Conservation (phyloP, 2,329 filamentous ascomycete genomes). For the Aureobasidium subglaciale region DNA sequence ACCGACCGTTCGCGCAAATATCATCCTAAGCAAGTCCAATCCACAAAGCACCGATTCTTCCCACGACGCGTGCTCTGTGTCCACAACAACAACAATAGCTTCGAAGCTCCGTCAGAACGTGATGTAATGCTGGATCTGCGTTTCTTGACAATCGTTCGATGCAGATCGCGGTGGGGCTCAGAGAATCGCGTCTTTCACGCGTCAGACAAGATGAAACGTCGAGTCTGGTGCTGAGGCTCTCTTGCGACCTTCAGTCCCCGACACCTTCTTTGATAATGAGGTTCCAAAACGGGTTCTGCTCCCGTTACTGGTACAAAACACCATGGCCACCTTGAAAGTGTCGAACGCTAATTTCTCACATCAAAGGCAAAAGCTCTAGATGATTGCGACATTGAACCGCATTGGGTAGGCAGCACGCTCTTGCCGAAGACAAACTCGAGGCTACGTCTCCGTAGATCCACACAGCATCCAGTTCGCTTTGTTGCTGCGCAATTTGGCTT, state of each 20-base stretch:
- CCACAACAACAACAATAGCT: neutral
- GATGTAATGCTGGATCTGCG: neutral
- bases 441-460: neutral
- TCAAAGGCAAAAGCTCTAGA: neutral
- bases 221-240: too few relatives aligned
- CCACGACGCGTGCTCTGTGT: neutral
- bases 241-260: too few relatives aligned
- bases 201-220: neutral
- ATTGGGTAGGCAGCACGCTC: neutral
- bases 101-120: neutral
- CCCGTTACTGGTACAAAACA: too few relatives aligned
- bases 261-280: too few relatives aligned
- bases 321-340: too few relatives aligned
- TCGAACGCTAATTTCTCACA: too few relatives aligned
- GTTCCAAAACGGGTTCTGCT: too few relatives aligned
- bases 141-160: neutral
- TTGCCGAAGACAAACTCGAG: neutral
- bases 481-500: neutral
- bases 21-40: too few relatives aligned
- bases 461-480: neutral
- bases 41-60: neutral
- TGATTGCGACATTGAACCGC: conserved; percentile 7
- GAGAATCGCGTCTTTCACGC: neutral
- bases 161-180: neutral
- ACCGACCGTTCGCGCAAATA: neutral